Percentiles rank a stretch among this genome's conserved stretches.
phyloP scores from a whole-genome alignment of 129 eudicot genomes.

The Oenanthe sinensis region DNA sequence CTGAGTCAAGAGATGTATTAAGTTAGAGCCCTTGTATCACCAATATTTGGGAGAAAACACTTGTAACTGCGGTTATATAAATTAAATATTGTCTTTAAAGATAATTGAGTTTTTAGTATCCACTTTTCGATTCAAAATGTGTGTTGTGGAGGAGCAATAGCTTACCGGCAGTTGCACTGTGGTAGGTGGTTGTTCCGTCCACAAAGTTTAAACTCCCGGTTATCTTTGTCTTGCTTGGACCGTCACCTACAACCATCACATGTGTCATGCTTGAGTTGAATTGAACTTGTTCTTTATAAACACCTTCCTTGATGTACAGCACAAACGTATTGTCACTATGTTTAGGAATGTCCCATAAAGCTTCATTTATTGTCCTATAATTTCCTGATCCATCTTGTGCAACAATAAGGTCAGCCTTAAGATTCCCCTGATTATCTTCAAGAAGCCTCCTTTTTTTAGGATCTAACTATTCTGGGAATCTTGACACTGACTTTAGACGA shows the following conservation, averaged over 20 bases:
- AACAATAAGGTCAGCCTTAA: slow-evolving; percentile 43
- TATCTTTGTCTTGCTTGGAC: slow-evolving; percentile 55
- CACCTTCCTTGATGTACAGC: slow-evolving; percentile 54
- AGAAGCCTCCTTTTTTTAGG: slow-evolving; percentile 17
- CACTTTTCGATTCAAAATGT: too few species aligned
- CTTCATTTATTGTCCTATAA: slow-evolving; percentile 43
- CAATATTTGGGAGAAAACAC: too few species aligned
- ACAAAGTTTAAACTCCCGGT: slow-evolving; percentile 43
- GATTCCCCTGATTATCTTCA: not conserved
- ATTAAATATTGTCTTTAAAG: too few species aligned
- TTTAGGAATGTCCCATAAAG: slow-evolving; percentile 37
- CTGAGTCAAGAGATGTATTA: too few species aligned
- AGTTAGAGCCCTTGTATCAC: too few species aligned
- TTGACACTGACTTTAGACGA: slow-evolving; percentile 26
- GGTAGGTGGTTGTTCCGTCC: slow-evolving; percentile 51
- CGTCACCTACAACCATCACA: slow-evolving; percentile 58
- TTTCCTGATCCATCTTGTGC: slow-evolving; percentile 76
- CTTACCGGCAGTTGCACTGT: slow-evolving; percentile 61
- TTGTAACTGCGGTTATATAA: too few species aligned
- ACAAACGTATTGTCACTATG: slow-evolving; percentile 31
- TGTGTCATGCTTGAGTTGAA: slow-evolving; percentile 29
- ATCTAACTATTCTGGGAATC: slow-evolving; percentile 29
- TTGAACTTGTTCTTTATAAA: slow-evolving; percentile 47
- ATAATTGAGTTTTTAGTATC: too few species aligned
- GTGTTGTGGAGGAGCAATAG: not conserved